These are phyloP conservation scores for Croton laevigatus DNA, from an alignment of 441 rosid species.

Conservation along the genomic window DNA sequence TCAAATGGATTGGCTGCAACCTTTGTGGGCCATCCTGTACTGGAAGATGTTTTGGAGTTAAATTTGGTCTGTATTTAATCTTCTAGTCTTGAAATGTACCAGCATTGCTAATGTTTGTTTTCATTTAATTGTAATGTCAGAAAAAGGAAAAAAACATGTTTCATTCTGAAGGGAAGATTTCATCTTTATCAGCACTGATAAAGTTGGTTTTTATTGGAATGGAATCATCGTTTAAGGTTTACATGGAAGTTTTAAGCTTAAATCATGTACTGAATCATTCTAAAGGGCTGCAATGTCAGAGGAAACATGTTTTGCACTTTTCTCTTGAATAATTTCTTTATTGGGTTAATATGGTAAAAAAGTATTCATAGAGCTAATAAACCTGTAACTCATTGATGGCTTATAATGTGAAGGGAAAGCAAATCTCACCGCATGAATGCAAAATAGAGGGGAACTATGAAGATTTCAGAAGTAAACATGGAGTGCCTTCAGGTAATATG, in stretches of 20 bases:
- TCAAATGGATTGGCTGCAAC: constrained; percentile 69
- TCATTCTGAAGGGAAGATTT: too few species aligned
- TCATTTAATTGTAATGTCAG: background rate
- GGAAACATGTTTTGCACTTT: background rate
- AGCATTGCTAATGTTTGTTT: background rate
- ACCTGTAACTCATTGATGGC: background rate
- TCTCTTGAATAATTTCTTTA: background rate
- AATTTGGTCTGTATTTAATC: constrained; percentile 43
- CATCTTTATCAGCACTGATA: background rate
- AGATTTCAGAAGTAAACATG: constrained; percentile 39
- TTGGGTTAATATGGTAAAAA: background rate
- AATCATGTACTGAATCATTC: background rate
- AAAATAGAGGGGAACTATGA: constrained; percentile 47
- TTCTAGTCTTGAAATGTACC: background rate
- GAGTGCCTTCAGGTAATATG: constrained; percentile 56
- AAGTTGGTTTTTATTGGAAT: background rate
- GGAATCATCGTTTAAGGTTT: background rate
- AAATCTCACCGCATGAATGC: constrained; percentile 31
- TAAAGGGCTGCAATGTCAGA: background rate
- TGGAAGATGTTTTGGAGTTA: constrained; percentile 67
- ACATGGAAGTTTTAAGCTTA: constrained; percentile 9
- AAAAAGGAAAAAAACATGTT: too few species aligned
- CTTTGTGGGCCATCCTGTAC: constrained; percentile 82
- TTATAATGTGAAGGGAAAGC: constrained; percentile 46
- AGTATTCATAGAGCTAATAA: background rate